Evolutionary conservation across 441 rosid genomes (phyloP), one percentile per base, ranked within the genome.

Genomic region (Populus tomentosa): DNA sequence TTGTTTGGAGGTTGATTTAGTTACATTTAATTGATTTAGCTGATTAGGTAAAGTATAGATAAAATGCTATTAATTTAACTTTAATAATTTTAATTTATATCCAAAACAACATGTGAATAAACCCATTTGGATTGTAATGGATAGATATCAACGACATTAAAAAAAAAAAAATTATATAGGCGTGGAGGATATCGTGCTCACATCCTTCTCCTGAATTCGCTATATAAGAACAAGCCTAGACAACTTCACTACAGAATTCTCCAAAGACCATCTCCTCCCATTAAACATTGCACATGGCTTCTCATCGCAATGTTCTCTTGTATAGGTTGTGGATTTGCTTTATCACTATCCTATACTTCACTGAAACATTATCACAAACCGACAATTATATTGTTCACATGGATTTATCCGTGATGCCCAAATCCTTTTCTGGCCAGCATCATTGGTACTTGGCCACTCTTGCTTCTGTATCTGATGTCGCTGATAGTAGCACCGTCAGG

Each of bases 401-500:
- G 80, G 80, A 78, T 56, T 18, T 28, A 18, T 53, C 77, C 2
- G 77, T 68, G 69, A 78, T 67, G 77, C 80, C 80, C 28, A 73
- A 73, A 53, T 73, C 77, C 40, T 78, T 78, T 20, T 68, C 80
- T 3, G 63, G 36, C 20, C 69, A 59, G 18, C 73, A 73, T 67
- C 40, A 24, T 4, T 72, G 80, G 80, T 66, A 78, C 35, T 26
- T 73, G 69, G 20, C 80, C 30, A 73, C 77, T 78, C 76, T 78
- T 56, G 53, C 82, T 23, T 86, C 90, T 33, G 42, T 81, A 18
- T 78, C 73, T 1, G 46, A 46, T 4, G 80, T 32, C n/a, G 71
- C 74, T 67, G 28, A 36, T 1, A 24, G 26, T 0, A 75, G 33
- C 13, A 75, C 46, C 63, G 21, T 64, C 6, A 10, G 14, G 30